Percentiles rank a stretch among this genome's conserved stretches.
Conservation (phyloP, 164 flowering plant species). For the Magnolia changhungtana region DNA sequence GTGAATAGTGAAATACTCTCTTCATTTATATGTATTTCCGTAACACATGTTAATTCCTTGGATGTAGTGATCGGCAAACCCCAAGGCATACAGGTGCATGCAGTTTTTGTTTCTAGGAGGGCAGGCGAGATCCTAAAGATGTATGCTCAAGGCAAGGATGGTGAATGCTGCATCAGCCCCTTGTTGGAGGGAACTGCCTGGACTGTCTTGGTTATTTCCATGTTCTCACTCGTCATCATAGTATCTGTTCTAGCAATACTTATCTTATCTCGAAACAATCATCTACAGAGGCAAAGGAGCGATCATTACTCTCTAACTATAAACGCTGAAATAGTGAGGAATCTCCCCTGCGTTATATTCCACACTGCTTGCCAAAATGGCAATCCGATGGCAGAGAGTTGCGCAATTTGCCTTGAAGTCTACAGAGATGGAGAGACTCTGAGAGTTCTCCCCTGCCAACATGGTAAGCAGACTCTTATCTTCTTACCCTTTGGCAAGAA, state of each 20-base stretch:
- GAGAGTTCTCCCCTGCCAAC: slow-evolving; percentile 59
- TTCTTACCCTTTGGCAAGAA: too few species aligned
- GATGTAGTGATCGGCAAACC: slow-evolving; percentile 46
- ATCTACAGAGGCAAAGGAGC: slow-evolving; percentile 22
- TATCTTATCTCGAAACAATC: slow-evolving; percentile 30
- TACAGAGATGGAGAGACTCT: slow-evolving; percentile 51
- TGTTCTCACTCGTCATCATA: slow-evolving; percentile 46
- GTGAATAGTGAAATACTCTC: background rate
- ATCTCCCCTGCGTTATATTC: slow-evolving; percentile 34
- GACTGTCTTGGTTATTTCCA: slow-evolving; percentile 50
- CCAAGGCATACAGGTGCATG: slow-evolving; percentile 37
- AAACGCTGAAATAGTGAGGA: slow-evolving; percentile 30
- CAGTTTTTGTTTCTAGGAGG: slow-evolving; percentile 52
- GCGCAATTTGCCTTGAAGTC: slow-evolving; percentile 70
- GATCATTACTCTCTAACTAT: slow-evolving; percentile 18
- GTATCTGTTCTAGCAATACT: slow-evolving; percentile 30
- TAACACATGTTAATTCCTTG: slow-evolving; percentile 6
- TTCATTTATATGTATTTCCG: background rate
- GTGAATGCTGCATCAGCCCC: slow-evolving; percentile 49
- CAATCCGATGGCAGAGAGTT: slow-evolving; percentile 31
- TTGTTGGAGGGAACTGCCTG: slow-evolving; percentile 33
- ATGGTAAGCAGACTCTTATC: slow-evolving; percentile 36
- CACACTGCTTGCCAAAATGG: slow-evolving; percentile 14
- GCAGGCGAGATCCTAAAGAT: slow-evolving; percentile 47
- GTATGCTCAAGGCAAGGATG: slow-evolving; percentile 34